These are phyloP conservation scores for Raphanus sativus DNA, from an alignment of 345 rosid genomes.

Conservation along the genomic window DNA sequence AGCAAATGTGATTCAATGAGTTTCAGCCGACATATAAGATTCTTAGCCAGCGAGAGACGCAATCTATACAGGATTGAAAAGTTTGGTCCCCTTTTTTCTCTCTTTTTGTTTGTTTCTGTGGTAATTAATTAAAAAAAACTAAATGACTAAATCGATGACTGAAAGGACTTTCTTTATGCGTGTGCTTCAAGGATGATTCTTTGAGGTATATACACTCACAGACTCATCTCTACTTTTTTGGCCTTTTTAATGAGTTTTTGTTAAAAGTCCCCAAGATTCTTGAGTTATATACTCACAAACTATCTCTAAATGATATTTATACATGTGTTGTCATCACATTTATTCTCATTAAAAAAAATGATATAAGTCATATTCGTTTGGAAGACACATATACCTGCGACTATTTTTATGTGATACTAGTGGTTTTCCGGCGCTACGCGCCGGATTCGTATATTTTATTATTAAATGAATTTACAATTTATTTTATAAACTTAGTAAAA, in stretches of 20 bases:
- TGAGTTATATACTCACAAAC: no score
- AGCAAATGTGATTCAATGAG: constrained; percentile 6
- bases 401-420: no score
- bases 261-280: no score
- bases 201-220: neutral
- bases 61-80: constrained; percentile 10
- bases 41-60: constrained; percentile 9
- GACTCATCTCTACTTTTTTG: neutral
- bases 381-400: no score
- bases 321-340: no score
- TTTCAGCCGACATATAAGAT: neutral
- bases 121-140: neutral
- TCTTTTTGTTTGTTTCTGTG: neutral
- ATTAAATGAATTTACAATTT: no score
- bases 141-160: neutral
- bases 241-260: neutral
- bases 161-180: neutral
- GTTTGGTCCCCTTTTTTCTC: neutral
- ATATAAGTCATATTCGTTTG: no score
- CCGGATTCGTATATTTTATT: no score
- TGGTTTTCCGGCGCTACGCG: no score
- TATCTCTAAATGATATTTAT: no score
- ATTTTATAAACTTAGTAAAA: no score
- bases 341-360: no score
- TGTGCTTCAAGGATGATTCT: neutral